Evolutionary conservation across 2,329 filamentous ascomycete genomes (phyloP), one percentile per base, ranked within the genome.

Genomic region (Cryoendolithus antarcticus): DNA sequence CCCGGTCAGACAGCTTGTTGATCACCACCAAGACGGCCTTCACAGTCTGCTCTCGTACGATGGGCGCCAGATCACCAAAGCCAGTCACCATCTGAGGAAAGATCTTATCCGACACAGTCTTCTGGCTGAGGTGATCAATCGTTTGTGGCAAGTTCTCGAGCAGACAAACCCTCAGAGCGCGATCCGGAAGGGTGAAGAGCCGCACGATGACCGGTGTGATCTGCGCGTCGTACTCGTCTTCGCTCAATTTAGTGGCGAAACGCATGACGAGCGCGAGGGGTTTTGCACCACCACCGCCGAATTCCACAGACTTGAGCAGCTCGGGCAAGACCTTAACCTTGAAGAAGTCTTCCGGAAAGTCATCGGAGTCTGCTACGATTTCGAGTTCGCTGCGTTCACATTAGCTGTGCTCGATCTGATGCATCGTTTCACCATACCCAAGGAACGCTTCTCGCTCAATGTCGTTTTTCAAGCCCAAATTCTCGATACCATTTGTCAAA

Each of bases 301-400:
- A 98, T 55, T 98, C 91, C n/a, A 96, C 86, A 0, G 88, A 94
- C 57, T 96, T 98, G n/a, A 98, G 71, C 24, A 98, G 67, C 57
- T 98, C 91, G 0, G 91, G 91, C 6, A 98, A 70, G 3, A 98
- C 78, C 56, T 96, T 98, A 72, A 93, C 83, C 58, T 93, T 93
- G 70, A 96, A 94, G 60, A 94, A 98, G 43, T 96, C 91, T 56
- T 95, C 89, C 0, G 91, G 91, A 45, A 96, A 95, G 59, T 98
- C 88, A 49, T 95, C 86, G 0, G 86, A 82, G 33, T 58, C 55
- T 11, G 54, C 54, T 4, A 95, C 71, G 43, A 82, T 72, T 48
- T 93, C 86, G 4, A 98, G 73, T 53, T 93, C 85, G 48, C 69
- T 72, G 45, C 50, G 32, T 30, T 27, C 24, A 21, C 2, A 41